Evolutionary conservation across 208 protist species (phyloP).

Genomic region (Trypanosoma conorhini): DNA sequence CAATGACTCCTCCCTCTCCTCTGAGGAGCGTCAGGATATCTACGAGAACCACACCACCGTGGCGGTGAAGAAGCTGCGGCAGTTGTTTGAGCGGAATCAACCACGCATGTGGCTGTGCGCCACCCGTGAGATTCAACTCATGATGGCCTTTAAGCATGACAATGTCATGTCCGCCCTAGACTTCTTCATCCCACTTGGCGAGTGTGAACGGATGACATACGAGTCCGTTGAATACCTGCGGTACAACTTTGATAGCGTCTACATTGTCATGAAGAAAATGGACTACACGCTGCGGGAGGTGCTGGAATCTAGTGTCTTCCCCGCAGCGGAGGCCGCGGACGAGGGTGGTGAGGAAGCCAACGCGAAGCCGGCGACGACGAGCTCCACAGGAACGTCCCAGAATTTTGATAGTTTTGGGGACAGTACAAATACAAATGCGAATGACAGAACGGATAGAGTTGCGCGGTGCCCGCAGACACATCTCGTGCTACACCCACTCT

Average conservation of each 20-base stretch:
- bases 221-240: conserved; percentile 57
- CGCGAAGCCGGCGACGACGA: neutral
- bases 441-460: neutral
- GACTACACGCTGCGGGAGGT: conserved; percentile 88
- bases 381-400: neutral
- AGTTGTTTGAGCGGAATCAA: conserved; percentile 77
- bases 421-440: neutral
- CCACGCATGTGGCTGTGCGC: conserved; percentile 88
- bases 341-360: neutral
- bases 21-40: conserved; percentile 56
- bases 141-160: conserved; percentile 80
- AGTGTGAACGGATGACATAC: conserved; percentile 66
- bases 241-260: conserved; percentile 77
- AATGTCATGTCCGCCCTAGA: conserved; percentile 81
- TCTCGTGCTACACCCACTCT: conserved; percentile 87
- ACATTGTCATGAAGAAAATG: conserved; percentile 90
- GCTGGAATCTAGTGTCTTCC: conserved; percentile 48
- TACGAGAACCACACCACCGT: conserved; percentile 66
- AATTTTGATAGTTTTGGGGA: conserved; percentile 9
- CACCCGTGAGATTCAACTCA: conserved; percentile 81
- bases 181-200: conserved; percentile 86
- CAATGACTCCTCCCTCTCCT: conserved; percentile 32
- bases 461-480: conserved; percentile 41
- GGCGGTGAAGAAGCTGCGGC: conserved; percentile 75
- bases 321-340: neutral